A percentile compares a stretch with the other conserved stretches of the same genome.
phyloP scores from a whole-genome alignment of 2,329 filamentous ascomycete genomes.

The Diaporthe destruens region DNA sequence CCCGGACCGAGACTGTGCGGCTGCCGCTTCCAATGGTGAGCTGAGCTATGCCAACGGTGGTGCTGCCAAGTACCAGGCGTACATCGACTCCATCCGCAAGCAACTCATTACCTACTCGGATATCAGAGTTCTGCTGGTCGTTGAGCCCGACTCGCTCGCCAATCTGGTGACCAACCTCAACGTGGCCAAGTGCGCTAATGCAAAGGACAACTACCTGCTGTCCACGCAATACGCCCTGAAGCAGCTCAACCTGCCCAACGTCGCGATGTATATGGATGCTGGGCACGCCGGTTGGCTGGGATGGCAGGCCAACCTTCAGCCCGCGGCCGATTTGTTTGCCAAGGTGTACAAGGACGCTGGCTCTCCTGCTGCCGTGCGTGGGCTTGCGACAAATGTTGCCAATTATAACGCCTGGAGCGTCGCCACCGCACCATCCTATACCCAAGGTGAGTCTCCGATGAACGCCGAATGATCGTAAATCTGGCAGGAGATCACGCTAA shows the following conservation, averaged over 20 bases:
- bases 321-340: slow-evolving; percentile 61
- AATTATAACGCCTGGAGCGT: slow-evolving; percentile 67
- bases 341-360: slow-evolving; percentile 64
- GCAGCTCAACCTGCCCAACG: slow-evolving; percentile 66
- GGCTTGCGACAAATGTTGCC: slow-evolving; percentile 69
- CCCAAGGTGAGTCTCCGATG: slow-evolving; percentile 49
- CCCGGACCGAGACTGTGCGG: slow-evolving; percentile 70
- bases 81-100: slow-evolving; percentile 63
- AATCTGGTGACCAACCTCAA: slow-evolving; percentile 69
- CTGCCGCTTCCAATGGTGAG: slow-evolving; percentile 69
- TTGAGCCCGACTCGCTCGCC: slow-evolving; percentile 70
- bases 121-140: slow-evolving; percentile 58
- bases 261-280: slow-evolving; percentile 70
- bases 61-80: slow-evolving; percentile 66
- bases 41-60: slow-evolving; percentile 64
- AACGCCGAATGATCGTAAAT: too few relatives aligned
- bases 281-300: slow-evolving; percentile 71
- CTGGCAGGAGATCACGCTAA: not conserved
- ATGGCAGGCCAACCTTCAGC: slow-evolving; percentile 65
- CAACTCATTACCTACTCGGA: slow-evolving; percentile 59
- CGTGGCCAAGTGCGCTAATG: slow-evolving; percentile 62
- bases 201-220: slow-evolving; percentile 62
- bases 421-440: slow-evolving; percentile 59
- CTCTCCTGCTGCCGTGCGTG: slow-evolving; percentile 63
- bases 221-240: slow-evolving; percentile 65